Evolutionary conservation across 2,329 filamentous ascomycete genomes (phyloP).

Genomic region (Ascochyta clinopodiicola): DNA sequence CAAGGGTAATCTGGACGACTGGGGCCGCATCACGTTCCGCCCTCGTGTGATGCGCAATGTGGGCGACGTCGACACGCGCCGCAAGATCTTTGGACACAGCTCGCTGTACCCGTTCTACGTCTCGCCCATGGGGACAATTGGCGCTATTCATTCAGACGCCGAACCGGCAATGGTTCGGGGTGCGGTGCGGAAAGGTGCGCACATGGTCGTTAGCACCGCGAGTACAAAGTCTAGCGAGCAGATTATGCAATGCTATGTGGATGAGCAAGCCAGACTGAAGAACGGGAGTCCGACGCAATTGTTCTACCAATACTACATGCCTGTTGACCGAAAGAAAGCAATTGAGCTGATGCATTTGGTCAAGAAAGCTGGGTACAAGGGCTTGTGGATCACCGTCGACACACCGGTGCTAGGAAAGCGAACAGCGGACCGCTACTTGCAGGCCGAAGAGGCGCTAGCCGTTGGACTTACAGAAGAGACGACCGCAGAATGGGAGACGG

Average conservation of each 20-base stretch:
- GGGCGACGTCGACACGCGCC: slow-evolving; percentile 37
- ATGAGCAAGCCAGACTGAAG: slow-evolving; percentile 34
- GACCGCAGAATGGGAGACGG: slow-evolving; percentile 57
- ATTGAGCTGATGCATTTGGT: slow-evolving; percentile 42
- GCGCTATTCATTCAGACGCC: slow-evolving; percentile 44
- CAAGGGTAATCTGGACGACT: slow-evolving; percentile 42
- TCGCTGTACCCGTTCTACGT: slow-evolving; percentile 49
- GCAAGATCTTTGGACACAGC: slow-evolving; percentile 45
- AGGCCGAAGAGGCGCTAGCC: slow-evolving; percentile 57
- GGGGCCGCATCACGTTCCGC: slow-evolving; percentile 45
- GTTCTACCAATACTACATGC: slow-evolving; percentile 49
- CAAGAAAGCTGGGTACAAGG: slow-evolving; percentile 42
- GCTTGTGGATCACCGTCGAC: slow-evolving; percentile 48
- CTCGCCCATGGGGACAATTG: slow-evolving; percentile 47
- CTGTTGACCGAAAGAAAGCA: slow-evolving; percentile 39
- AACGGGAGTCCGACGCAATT: slow-evolving; percentile 36
- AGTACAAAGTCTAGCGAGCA: slow-evolving; percentile 41
- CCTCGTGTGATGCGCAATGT: slow-evolving; percentile 47
- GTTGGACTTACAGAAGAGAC: slow-evolving; percentile 60
- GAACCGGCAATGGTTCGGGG: slow-evolving; percentile 47
- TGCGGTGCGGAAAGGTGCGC: slow-evolving; percentile 43
- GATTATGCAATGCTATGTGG: slow-evolving; percentile 40
- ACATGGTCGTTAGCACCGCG: slow-evolving; percentile 47
- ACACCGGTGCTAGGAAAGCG: slow-evolving; percentile 45
- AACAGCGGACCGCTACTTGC: slow-evolving; percentile 42